phyloP scores from a whole-genome alignment of 2,329 filamentous ascomycete genomes.

The Alternaria novae-zelandiae region DNA sequence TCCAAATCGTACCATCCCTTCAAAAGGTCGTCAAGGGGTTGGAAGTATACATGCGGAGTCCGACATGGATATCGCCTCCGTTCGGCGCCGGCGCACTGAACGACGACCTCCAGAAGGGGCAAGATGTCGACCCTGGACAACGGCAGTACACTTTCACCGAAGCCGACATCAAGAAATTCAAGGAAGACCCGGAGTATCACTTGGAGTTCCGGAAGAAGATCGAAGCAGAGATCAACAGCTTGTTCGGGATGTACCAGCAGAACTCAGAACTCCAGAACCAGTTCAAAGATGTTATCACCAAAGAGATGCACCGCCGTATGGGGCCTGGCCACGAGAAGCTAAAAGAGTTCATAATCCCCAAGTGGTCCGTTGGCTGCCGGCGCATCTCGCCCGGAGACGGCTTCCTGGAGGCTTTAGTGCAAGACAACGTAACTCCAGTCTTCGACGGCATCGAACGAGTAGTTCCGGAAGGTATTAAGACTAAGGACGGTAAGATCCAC shows the following conservation, averaged over 20 bases:
- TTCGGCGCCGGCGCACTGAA: slow-evolving; percentile 46
- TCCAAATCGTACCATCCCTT: slow-evolving; percentile 48
- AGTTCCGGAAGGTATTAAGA: slow-evolving; percentile 47
- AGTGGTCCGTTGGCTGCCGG: slow-evolving; percentile 54
- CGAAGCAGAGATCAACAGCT: slow-evolving; percentile 58
- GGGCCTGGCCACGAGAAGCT: slow-evolving; percentile 51
- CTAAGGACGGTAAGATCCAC: slow-evolving; percentile 36
- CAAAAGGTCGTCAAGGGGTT: slow-evolving; percentile 47
- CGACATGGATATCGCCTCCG: slow-evolving; percentile 51
- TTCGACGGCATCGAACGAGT: slow-evolving; percentile 36
- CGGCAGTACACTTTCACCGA: slow-evolving; percentile 55
- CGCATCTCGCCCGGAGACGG: slow-evolving; percentile 43
- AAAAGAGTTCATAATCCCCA: slow-evolving; percentile 55
- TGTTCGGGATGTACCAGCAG: slow-evolving; percentile 61
- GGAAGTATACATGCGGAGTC: slow-evolving; percentile 47
- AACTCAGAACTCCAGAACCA: slow-evolving; percentile 53
- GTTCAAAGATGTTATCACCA: slow-evolving; percentile 50
- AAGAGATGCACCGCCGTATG: slow-evolving; percentile 52
- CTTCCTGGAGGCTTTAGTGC: slow-evolving; percentile 40
- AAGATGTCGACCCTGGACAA: slow-evolving; percentile 50
- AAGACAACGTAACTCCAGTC: slow-evolving; percentile 38
- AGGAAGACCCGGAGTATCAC: slow-evolving; percentile 61
- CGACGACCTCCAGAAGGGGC: slow-evolving; percentile 40
- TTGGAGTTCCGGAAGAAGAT: slow-evolving; percentile 59
- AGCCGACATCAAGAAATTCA: slow-evolving; percentile 64